These are phyloP conservation scores for Rhynchospora breviuscula DNA, from an alignment of 176 grass and related monocot species.

Conservation along the genomic window DNA sequence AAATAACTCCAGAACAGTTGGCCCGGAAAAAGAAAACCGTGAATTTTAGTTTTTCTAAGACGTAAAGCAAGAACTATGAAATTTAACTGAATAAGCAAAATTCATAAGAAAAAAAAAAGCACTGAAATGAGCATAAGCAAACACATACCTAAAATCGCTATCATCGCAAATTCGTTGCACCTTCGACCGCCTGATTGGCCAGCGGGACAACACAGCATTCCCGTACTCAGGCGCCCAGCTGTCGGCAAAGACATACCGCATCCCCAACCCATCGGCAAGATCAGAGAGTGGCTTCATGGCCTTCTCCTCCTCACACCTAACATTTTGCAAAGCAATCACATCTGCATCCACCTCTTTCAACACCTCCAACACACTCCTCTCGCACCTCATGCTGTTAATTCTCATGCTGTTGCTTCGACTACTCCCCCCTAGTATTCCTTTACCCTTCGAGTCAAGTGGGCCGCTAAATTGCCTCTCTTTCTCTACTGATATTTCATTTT, in stretches of 20 bases:
- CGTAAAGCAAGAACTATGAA: not conserved
- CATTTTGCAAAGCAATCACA: conserved; percentile 88
- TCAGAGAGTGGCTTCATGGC: conserved; percentile 90
- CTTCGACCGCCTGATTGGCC: conserved; percentile 85
- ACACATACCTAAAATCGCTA: conserved; percentile 62
- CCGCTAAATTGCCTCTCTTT: conserved; percentile 29
- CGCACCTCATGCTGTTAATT: not conserved
- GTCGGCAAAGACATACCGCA: conserved; percentile 94
- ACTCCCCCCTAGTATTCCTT: not conserved
- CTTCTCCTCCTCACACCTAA: conserved; percentile 77
- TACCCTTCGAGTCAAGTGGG: conserved; percentile 20
- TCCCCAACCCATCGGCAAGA: conserved; percentile 69
- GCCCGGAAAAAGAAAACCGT: not conserved
- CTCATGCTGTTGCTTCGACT: not conserved
- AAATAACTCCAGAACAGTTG: not conserved
- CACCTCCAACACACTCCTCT: conserved; percentile 77
- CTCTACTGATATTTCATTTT: conserved; percentile 92
- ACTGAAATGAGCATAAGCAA: not conserved
- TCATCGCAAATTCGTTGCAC: conserved; percentile 70
- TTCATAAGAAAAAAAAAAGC: not conserved
- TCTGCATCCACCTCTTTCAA: conserved; percentile 76
- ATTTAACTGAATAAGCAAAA: not conserved
- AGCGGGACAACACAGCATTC: conserved; percentile 85
- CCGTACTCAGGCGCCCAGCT: conserved; percentile 99
- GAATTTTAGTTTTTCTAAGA: not conserved